phyloP scores from a whole-genome alignment of 75 land plant species.

The Sequoiadendron giganteum region DNA sequence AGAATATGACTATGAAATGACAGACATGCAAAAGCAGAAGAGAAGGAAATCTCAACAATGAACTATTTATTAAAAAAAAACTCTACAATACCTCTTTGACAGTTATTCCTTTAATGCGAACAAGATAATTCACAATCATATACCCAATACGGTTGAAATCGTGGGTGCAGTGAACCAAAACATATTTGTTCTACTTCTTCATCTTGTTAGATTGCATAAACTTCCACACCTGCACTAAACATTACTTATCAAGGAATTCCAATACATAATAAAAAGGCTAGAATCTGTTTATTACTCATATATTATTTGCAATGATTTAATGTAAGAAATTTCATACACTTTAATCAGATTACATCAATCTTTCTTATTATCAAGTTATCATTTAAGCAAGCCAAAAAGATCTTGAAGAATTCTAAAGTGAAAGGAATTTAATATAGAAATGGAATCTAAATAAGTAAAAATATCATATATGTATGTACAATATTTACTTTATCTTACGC shows the following conservation, averaged over 20 bases:
- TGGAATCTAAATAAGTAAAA: too few species aligned
- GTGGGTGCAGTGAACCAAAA: slow-evolving; percentile 97
- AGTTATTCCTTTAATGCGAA: slow-evolving; percentile 52
- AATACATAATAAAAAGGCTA: not conserved
- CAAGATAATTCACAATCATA: slow-evolving; percentile 92
- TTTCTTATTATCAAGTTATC: not conserved
- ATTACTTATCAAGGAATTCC: not conserved
- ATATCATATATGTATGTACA: too few species aligned
- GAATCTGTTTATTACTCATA: not conserved
- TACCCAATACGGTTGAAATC: slow-evolving; percentile 95
- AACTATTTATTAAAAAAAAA: not conserved
- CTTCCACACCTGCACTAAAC: slow-evolving; percentile 50
- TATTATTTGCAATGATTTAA: not conserved
- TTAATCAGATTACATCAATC: not conserved
- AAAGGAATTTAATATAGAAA: not conserved
- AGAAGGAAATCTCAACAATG: not conserved
- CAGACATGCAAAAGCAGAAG: not conserved
- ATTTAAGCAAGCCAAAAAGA: not conserved
- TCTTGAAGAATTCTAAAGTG: not conserved
- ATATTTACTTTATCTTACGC: too few species aligned
- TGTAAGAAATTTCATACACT: not conserved
- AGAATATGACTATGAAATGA: not conserved
- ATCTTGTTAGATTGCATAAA: slow-evolving; percentile 49
- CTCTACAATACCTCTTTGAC: slow-evolving; percentile 57
- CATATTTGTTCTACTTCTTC: slow-evolving; percentile 48